A percentile compares a stretch with the other conserved stretches of the same genome.
Evolutionary conservation across 345 rosid species (phyloP).

Genomic region (Theobroma cacao): DNA sequence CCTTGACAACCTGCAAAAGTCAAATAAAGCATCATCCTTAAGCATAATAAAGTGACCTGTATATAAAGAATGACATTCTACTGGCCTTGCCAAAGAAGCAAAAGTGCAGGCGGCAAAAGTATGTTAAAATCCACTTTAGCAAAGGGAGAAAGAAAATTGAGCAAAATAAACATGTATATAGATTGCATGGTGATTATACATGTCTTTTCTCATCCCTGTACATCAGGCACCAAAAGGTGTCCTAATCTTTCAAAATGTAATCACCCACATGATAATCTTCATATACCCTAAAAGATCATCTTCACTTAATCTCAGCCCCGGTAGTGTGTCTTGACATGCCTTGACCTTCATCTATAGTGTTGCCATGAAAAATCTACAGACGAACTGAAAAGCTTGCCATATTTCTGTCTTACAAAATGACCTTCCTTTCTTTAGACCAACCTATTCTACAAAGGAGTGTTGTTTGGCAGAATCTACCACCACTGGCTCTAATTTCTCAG

Average conservation of each 20-base stretch:
- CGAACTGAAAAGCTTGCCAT: neutral
- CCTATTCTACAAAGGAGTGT: slow-evolving; percentile 49
- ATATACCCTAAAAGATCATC: slow-evolving; percentile 7
- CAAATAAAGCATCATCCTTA: neutral
- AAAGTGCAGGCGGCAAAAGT: neutral
- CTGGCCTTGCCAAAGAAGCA: neutral
- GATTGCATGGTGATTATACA: slow-evolving; percentile 1
- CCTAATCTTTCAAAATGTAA: slow-evolving; percentile 2
- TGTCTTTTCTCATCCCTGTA: neutral
- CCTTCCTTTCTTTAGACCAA: slow-evolving; percentile 1
- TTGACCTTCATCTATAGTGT: slow-evolving; percentile 16
- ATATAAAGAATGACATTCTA: neutral
- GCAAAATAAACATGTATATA: slow-evolving; percentile 2
- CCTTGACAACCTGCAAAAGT: neutral
- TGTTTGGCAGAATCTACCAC: slow-evolving; percentile 51
- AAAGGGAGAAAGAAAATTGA: neutral
- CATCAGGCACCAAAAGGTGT: neutral
- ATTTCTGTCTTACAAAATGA: neutral
- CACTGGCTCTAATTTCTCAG: slow-evolving; percentile 61
- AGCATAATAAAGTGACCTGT: neutral
- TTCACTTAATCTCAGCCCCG: neutral
- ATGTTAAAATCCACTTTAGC: neutral
- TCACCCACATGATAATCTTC: neutral
- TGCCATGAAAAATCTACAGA: slow-evolving; percentile 17
- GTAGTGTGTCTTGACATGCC: slow-evolving; percentile 3